A percentile compares a stretch with the other conserved stretches of the same genome.
These are phyloP conservation scores for Funneliformis mosseae DNA, from an alignment of 192 early-diverging fungal species.

Conservation along the genomic window DNA sequence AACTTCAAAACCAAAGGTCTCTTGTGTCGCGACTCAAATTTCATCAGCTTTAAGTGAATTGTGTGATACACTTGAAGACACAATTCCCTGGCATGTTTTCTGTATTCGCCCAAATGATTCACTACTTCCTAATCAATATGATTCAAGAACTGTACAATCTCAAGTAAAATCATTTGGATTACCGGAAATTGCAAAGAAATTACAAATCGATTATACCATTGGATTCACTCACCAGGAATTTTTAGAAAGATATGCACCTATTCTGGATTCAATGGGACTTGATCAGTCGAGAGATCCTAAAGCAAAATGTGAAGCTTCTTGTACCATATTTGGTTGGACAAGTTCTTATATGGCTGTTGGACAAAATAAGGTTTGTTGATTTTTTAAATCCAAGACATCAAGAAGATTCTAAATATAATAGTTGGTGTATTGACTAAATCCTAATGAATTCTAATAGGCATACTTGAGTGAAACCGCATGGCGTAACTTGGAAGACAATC, in stretches of 20 bases:
- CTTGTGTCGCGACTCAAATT: constrained; percentile 65
- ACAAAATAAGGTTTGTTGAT: constrained; percentile 45
- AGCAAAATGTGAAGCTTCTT: constrained; percentile 48
- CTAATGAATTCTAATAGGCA: constrained; percentile 46
- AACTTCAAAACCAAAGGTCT: constrained; percentile 46
- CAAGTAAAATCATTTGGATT: constrained; percentile 78
- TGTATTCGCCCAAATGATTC: constrained; percentile 77
- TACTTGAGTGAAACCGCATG: constrained; percentile 79
- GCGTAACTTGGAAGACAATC: constrained; percentile 81
- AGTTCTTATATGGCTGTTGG: constrained; percentile 62
- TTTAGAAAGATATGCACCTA: constrained; percentile 66
- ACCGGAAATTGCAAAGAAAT: constrained; percentile 63
- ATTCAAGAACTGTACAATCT: constrained; percentile 64
- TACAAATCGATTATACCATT: constrained; percentile 73
- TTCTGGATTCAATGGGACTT: constrained; percentile 48
- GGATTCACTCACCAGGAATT: constrained; percentile 79
- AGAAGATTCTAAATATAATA: background rate
- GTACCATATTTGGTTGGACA: constrained; percentile 63
- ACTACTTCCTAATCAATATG: constrained; percentile 62
- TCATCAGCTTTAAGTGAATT: constrained; percentile 71
- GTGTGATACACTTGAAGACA: constrained; percentile 71
- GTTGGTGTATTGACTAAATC: background rate
- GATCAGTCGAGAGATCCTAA: constrained; percentile 37
- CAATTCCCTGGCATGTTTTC: constrained; percentile 77
- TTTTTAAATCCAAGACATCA: background rate